phyloP scores from a whole-genome alignment of 2,329 filamentous ascomycete species.

The Trichophaea hybrida region DNA sequence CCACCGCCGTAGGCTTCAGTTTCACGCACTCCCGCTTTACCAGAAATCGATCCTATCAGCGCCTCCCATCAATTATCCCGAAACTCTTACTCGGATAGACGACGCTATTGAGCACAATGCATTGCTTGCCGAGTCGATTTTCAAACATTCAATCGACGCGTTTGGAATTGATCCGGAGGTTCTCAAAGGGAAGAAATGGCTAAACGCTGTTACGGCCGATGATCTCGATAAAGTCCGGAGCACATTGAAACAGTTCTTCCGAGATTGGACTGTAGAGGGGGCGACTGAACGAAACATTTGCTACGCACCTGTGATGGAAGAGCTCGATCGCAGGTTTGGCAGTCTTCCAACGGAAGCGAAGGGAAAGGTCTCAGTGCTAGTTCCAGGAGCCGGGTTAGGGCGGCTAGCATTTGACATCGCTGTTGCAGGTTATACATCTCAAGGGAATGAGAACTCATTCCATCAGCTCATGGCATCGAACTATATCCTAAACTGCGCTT shows the following conservation, averaged over 20 bases:
- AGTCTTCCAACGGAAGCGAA: constrained; percentile 29
- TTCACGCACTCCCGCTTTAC: constrained; percentile 72
- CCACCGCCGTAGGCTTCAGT: constrained; percentile 76
- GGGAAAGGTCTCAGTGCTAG: constrained; percentile 49
- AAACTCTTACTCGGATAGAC: constrained; percentile 65
- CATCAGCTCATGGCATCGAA: constrained; percentile 83
- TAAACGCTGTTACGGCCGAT: constrained; percentile 40
- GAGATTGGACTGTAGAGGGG: constrained; percentile 82
- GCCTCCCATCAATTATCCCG: constrained; percentile 68
- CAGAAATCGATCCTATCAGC: constrained; percentile 74
- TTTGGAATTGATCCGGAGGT: constrained; percentile 41
- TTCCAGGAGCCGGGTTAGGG: constrained; percentile 81
- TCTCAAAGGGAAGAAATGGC: constrained; percentile 1
- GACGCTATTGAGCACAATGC: constrained; percentile 81
- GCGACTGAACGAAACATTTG: constrained; percentile 57
- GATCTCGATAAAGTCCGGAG: constrained; percentile 87
- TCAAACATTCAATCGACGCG: constrained; percentile 50
- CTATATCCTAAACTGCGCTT: constrained; percentile 55
- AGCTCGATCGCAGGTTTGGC: constrained; percentile 37
- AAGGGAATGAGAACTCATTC: constrained; percentile 64
- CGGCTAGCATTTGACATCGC: constrained; percentile 81
- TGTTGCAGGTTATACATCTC: constrained; percentile 33
- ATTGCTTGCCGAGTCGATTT: constrained; percentile 63
- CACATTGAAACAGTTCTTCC: constrained; percentile 83
- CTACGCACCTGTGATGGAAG: constrained; percentile 57